Conservation (phyloP, 164 flowering plant species). For the Litsea cubeba region DNA sequence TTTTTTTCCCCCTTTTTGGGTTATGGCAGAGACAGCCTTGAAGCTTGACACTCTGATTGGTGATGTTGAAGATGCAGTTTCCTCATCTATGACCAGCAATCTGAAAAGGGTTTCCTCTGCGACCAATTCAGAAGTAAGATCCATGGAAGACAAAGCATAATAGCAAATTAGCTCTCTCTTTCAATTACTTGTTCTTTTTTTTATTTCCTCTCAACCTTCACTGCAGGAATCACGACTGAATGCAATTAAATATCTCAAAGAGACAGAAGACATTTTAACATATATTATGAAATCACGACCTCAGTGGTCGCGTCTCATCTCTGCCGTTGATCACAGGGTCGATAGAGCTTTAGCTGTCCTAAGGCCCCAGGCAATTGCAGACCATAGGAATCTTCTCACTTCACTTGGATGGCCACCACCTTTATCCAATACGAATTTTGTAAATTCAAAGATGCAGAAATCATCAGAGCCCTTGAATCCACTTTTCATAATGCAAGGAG, state of each 20-base stretch:
- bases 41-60: constrained; percentile 84
- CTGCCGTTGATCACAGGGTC: constrained; percentile 91
- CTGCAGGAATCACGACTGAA: constrained; percentile 52
- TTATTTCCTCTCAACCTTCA: constrained; percentile 6
- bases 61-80: constrained; percentile 92
- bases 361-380: constrained; percentile 94
- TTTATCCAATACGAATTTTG: constrained; percentile 45
- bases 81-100: constrained; percentile 56
- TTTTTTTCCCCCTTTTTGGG: not conserved
- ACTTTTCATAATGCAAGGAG: constrained; percentile 78
- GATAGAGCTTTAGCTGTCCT: constrained; percentile 86
- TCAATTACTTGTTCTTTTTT: constrained; percentile 1
- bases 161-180: constrained; percentile 1
- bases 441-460: constrained; percentile 32
- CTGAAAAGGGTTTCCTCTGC: constrained; percentile 33
- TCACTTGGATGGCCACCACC: constrained; percentile 99
- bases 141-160: not conserved
- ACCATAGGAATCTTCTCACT: constrained; percentile 73
- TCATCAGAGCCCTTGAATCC: constrained; percentile 51
- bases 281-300: constrained; percentile 59
- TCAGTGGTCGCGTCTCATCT: constrained; percentile 69
- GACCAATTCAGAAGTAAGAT: constrained; percentile 53
- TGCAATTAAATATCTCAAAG: constrained; percentile 62
- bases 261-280: constrained; percentile 56
- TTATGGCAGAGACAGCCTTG: constrained; percentile 70